A percentile compares a stretch with the other conserved stretches of the same genome.
Conservation (phyloP, 2,329 filamentous ascomycete species). For the Xylaria hypoxylon region DNA sequence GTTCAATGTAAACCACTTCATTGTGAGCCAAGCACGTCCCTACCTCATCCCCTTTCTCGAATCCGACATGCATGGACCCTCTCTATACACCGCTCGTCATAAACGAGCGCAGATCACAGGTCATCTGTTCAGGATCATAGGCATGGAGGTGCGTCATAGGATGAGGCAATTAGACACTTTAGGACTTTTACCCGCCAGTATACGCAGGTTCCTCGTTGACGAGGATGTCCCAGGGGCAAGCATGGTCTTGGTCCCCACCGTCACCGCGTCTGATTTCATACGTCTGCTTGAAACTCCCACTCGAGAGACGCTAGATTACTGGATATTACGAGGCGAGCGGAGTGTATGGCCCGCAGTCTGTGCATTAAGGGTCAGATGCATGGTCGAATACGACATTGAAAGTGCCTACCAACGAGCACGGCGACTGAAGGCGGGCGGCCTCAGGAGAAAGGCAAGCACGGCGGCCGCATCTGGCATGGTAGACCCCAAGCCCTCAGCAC, state of each 20-base stretch:
- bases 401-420: slow-evolving; percentile 84
- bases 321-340: slow-evolving; percentile 85
- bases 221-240: slow-evolving; percentile 83
- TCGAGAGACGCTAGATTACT: slow-evolving; percentile 79
- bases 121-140: slow-evolving; percentile 74
- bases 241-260: slow-evolving; percentile 84
- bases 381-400: slow-evolving; percentile 89
- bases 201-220: slow-evolving; percentile 83
- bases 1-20: slow-evolving; percentile 95
- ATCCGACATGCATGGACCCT: slow-evolving; percentile 82
- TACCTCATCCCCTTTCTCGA: slow-evolving; percentile 89
- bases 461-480: slow-evolving; percentile 29
- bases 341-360: slow-evolving; percentile 92
- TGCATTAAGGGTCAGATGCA: slow-evolving; percentile 83
- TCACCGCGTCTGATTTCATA: slow-evolving; percentile 78
- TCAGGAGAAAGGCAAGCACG: slow-evolving; percentile 59
- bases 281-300: slow-evolving; percentile 87
- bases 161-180: slow-evolving; percentile 84
- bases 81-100: slow-evolving; percentile 68
- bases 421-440: slow-evolving; percentile 66
- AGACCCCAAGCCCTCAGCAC: slow-evolving; percentile 23
- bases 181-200: slow-evolving; percentile 74
- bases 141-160: slow-evolving; percentile 82
- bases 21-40: slow-evolving; percentile 90
- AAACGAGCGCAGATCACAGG: slow-evolving; percentile 68